These are phyloP conservation scores for Alternaria ethzedia DNA, from an alignment of 2,329 filamentous ascomycete species.

Conservation along the genomic window DNA sequence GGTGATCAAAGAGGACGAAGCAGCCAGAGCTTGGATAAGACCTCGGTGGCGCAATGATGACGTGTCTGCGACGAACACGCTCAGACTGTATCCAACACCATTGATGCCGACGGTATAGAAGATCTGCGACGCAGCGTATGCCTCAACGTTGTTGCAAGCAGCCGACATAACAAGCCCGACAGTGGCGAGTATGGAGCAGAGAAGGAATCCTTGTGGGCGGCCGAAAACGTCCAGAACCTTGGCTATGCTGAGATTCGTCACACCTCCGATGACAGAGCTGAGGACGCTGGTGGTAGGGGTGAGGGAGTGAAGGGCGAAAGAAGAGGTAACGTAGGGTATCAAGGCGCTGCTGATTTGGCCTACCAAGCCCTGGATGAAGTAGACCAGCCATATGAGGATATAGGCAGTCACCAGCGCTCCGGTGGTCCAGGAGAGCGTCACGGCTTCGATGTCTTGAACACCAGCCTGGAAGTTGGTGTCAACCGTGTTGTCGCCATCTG, in stretches of 20 bases:
- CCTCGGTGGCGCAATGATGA: constrained; percentile 67
- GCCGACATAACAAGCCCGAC: constrained; percentile 68
- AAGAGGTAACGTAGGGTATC: constrained; percentile 45
- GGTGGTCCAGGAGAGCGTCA: constrained; percentile 6
- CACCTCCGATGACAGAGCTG: constrained; percentile 42
- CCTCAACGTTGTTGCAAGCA: constrained; percentile 62
- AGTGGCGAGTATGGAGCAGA: constrained; percentile 28
- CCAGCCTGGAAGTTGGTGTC: neutral
- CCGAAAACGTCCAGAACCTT: constrained; percentile 50
- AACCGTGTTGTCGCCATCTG: neutral
- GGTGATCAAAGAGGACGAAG: constrained; percentile 28
- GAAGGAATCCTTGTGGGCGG: constrained; percentile 41
- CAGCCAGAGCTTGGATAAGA: constrained; percentile 61
- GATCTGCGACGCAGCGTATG: constrained; percentile 68
- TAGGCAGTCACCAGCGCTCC: constrained; percentile 4
- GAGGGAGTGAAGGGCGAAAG: constrained; percentile 39
- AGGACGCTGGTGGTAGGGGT: constrained; percentile 42
- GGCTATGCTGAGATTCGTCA: constrained; percentile 44
- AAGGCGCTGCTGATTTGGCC: constrained; percentile 47
- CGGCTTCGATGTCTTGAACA: constrained; percentile 6
- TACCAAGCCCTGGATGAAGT: constrained; percentile 55
- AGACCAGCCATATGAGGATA: constrained; percentile 5
- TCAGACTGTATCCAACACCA: neutral
- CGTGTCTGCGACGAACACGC: constrained; percentile 69
- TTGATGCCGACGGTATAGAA: constrained; percentile 57